Evolutionary conservation across 768 basidiomycete genomes (phyloP).

Genomic region (Bullera alba): DNA sequence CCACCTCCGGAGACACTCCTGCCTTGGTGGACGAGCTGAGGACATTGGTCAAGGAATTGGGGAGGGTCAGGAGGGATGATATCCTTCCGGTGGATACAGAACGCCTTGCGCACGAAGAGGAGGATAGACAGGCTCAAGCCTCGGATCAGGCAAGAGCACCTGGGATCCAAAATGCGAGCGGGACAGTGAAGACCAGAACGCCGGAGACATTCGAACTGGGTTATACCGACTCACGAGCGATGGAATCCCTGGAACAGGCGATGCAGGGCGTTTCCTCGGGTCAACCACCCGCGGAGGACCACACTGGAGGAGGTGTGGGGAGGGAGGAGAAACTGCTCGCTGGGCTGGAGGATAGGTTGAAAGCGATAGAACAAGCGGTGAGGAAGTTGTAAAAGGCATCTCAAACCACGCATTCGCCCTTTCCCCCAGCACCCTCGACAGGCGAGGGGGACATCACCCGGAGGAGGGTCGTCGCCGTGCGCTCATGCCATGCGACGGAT

Average conservation of each 20-base stretch:
- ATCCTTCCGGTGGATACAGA: constrained; percentile 69
- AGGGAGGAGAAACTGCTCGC: not conserved
- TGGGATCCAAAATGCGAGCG: too few species aligned
- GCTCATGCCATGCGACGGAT: too few species aligned
- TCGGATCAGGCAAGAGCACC: constrained; percentile 13
- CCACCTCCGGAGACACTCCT: not conserved
- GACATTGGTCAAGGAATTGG: constrained; percentile 56
- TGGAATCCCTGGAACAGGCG: constrained; percentile 56
- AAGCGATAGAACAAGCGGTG: too few species aligned
- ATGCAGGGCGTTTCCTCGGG: constrained; percentile 17
- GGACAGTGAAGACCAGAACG: too few species aligned
- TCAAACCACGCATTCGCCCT: too few species aligned
- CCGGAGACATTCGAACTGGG: constrained; percentile 37
- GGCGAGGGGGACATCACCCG: too few species aligned
- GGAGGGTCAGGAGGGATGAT: constrained; percentile 60
- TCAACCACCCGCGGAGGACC: not conserved
- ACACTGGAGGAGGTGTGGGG: not conserved
- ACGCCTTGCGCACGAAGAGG: constrained; percentile 64
- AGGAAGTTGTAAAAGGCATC: too few species aligned
- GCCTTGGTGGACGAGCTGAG: constrained; percentile 49
- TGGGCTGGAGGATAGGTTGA: not conserved
- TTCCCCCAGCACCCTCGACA: too few species aligned
- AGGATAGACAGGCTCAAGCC: constrained; percentile 24
- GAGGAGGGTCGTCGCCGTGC: too few species aligned
- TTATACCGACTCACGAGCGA: constrained; percentile 20